Evolutionary conservation across 1,284 basidiomycete genomes (phyloP).

Genomic region (Vanrija pseudolonga): DNA sequence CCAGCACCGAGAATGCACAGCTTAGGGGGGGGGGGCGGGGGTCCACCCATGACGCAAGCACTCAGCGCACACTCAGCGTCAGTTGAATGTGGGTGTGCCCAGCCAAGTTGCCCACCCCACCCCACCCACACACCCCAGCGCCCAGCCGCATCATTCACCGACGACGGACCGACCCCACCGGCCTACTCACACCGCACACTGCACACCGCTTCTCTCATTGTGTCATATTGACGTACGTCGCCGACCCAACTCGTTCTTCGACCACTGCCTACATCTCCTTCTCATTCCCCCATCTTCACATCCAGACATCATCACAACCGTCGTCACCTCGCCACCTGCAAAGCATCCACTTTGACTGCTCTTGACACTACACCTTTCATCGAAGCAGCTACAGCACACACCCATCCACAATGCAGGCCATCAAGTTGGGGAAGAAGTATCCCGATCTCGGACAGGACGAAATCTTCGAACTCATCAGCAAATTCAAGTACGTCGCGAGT

Average conservation of each 20-base stretch:
- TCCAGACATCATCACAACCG: background rate
- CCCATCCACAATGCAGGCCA: constrained; percentile 47
- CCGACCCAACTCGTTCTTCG: background rate
- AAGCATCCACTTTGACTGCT: background rate
- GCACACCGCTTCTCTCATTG: background rate
- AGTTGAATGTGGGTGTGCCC: too few relatives aligned
- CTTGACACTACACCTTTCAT: background rate
- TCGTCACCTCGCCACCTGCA: background rate
- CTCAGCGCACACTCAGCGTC: background rate
- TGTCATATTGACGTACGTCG: background rate
- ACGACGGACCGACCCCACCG: background rate
- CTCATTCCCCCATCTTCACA: background rate
- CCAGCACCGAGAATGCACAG: too few relatives aligned
- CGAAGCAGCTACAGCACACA: background rate
- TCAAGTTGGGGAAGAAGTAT: constrained; percentile 82
- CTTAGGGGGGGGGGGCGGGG: too few relatives aligned
- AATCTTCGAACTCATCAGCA: constrained; percentile 86
- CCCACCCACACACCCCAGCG: background rate
- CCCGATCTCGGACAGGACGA: constrained; percentile 87
- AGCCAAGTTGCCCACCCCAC: too few relatives aligned
- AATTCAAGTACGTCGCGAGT: constrained; percentile 72
- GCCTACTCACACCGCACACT: background rate
- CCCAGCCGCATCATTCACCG: background rate
- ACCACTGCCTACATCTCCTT: background rate
- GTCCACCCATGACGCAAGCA: background rate